Conservation (phyloP, 2,329 filamentous ascomycete species). For the Exophiala sp. region DNA sequence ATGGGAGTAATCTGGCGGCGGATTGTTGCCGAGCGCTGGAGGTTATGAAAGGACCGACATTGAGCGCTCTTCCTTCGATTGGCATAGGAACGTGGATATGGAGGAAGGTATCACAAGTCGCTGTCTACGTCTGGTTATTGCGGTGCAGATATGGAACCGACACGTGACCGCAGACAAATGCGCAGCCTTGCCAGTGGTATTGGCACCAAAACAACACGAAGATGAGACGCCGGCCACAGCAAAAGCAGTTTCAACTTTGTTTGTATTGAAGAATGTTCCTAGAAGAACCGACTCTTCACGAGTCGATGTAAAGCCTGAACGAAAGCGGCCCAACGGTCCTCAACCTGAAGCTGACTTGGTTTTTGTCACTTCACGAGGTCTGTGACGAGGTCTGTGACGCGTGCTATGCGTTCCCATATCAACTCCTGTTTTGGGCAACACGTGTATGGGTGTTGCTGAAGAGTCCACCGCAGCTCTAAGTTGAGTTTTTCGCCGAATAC, state of each 20-base stretch:
- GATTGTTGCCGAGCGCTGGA: no score
- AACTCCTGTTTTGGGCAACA: neutral
- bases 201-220: no score
- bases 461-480: conserved; percentile 11
- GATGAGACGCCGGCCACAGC: neutral
- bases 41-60: no score
- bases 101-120: no score
- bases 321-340: neutral
- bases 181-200: no score
- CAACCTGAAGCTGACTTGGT: neutral
- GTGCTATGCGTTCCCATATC: conserved; percentile 4
- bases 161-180: no score
- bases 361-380: neutral
- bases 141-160: no score
- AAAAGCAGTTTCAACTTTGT: neutral
- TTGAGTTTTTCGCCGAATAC: conserved; percentile 13
- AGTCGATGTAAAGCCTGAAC: neutral
- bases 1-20: no score
- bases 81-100: no score
- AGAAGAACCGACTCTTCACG: neutral
- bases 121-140: no score
- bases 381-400: neutral
- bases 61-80: no score
- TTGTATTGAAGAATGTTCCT: neutral
- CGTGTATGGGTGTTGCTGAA: neutral